Base-by-base conservation (phyloP, 495 filamentous ascomycete species). In the Podospora bellae-mahoneyi region DNA sequence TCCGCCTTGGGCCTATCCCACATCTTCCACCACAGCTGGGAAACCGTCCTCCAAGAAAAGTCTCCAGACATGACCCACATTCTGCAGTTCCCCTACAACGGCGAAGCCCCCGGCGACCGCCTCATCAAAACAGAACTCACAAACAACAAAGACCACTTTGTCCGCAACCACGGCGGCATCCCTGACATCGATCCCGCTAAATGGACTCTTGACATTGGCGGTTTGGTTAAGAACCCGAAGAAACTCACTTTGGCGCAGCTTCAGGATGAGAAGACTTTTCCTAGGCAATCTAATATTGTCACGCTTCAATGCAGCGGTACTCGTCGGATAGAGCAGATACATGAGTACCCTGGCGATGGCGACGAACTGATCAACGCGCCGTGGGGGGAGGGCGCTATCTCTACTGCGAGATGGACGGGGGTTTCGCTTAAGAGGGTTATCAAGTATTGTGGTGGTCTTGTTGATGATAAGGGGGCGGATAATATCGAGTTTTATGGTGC, bases 291-390 rank as follows among this genome's bases (percentile, higher is more conserved):
- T 59, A 85, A 82, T 60, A 72, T 82, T 0, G 83, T 88, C 1
- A 88, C 87, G 0, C 86, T 91, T 2, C 89, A 91, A 66, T 91
- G 89, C 77, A 86, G 83, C 10, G 89, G 88, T n/a, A 91, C 88
- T 5, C 83, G 88, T 16, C 84, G 88, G 0, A 85, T 90, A 59
- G 89, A 90, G 74, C 89, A 91, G 69, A 90, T 91, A 62, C 65
- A 69, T 55, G 64, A 84, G 34, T 91, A 90, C 72, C 81, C 83
- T 4, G 88, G 89, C 32, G 85, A 91, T 55, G 88, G 88, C 16
- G 88, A 90, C 65, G 89, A 91, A 69, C 80, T 90, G 53, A 87
- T 88, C 66, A 87, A 91, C 58, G 88, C 89, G 0, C 89, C 89
- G 6, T 88, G 85, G 87, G 86, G 83, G 10, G 87, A 88, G 68